A percentile compares a stretch with the other conserved stretches of the same genome.
Evolutionary conservation across 192 early-diverging fungal genomes (phyloP).

Genomic region (Spinellus fusiger): DNA sequence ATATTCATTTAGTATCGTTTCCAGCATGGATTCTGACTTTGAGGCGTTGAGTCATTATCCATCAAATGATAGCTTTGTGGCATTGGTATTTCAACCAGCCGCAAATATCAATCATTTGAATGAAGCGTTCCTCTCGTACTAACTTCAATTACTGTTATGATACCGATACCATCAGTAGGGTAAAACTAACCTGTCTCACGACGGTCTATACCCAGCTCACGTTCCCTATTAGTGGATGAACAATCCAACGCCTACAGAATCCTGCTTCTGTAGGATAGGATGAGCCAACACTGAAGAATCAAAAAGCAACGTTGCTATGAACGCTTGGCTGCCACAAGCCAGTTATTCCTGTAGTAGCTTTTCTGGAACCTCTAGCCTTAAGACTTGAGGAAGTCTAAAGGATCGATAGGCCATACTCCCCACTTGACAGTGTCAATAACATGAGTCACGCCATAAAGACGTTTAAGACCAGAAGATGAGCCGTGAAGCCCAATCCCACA

Average conservation of each 20-base stretch:
- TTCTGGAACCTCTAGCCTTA: slow-evolving; percentile 70
- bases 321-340: slow-evolving; percentile 73
- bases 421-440: slow-evolving; percentile 66
- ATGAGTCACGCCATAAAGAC: slow-evolving; percentile 34
- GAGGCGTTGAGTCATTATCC: slow-evolving; percentile 71
- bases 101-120: slow-evolving; percentile 71
- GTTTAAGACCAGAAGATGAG: slow-evolving; percentile 12
- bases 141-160: slow-evolving; percentile 68
- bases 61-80: slow-evolving; percentile 69
- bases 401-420: slow-evolving; percentile 77
- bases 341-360: slow-evolving; percentile 77
- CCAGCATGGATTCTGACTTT: slow-evolving; percentile 71
- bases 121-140: slow-evolving; percentile 74
- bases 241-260: slow-evolving; percentile 82
- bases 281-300: slow-evolving; percentile 83
- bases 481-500: slow-evolving; percentile 13
- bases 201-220: slow-evolving; percentile 93
- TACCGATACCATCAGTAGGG: slow-evolving; percentile 79
- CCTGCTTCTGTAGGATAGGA: slow-evolving; percentile 80
- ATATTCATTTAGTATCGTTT: slow-evolving; percentile 39
- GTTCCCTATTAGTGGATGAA: slow-evolving; percentile 88
- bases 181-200: slow-evolving; percentile 96
- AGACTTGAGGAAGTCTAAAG: too few species aligned
- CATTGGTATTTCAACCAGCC: slow-evolving; percentile 65
- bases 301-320: slow-evolving; percentile 82